Percentiles rank a stretch among this genome's conserved stretches.
Conservation (phyloP, 2,329 filamentous ascomycete species). For the Zymoseptoria brevis region DNA sequence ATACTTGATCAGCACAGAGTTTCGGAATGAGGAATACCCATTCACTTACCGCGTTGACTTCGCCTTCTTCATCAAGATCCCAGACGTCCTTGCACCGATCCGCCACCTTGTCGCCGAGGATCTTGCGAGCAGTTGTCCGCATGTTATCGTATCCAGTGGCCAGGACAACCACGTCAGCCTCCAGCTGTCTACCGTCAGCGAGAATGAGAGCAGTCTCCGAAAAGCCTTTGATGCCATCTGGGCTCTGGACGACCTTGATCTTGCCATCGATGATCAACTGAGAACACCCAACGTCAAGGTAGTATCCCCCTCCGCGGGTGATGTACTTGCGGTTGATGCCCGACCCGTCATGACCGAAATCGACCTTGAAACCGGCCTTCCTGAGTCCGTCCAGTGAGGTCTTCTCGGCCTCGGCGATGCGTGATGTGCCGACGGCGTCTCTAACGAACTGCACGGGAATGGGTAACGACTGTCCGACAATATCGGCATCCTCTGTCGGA, state of each 20-base stretch:
- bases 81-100: constrained; percentile 47
- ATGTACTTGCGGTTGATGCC: constrained; percentile 58
- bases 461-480: constrained; percentile 52
- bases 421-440: constrained; percentile 41
- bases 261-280: constrained; percentile 56
- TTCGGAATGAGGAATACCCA: neutral
- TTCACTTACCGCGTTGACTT: constrained; percentile 23
- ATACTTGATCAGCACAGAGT: neutral
- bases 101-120: constrained; percentile 56
- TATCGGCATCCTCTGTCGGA: constrained; percentile 58
- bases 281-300: constrained; percentile 60
- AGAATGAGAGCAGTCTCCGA: constrained; percentile 35
- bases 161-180: constrained; percentile 54
- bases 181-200: constrained; percentile 48
- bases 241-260: constrained; percentile 49
- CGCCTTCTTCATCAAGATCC: constrained; percentile 34
- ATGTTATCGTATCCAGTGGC: constrained; percentile 58
- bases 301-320: constrained; percentile 60
- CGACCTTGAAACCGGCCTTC: constrained; percentile 53
- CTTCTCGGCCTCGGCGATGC: constrained; percentile 29
- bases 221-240: constrained; percentile 46
- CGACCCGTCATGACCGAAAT: constrained; percentile 48
- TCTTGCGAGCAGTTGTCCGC: constrained; percentile 52
- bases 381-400: constrained; percentile 30
- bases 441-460: constrained; percentile 52